These are phyloP conservation scores for Xerocomus nothofagi DNA, from an alignment of 1,284 basidiomycete genomes.

Conservation along the genomic window DNA sequence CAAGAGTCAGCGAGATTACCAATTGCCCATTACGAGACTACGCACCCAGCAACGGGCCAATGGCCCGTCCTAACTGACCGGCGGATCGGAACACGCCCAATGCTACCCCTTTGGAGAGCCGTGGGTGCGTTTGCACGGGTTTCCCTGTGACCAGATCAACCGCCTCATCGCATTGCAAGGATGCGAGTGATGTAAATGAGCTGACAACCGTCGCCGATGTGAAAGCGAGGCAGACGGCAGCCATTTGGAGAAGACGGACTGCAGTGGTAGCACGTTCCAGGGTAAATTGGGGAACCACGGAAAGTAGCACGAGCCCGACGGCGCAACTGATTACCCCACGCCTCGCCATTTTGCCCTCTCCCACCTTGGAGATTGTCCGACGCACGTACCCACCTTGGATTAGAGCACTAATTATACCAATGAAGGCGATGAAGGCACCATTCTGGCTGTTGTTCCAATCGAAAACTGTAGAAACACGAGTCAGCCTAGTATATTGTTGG, in stretches of 20 bases:
- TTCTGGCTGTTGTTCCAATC: constrained; percentile 90
- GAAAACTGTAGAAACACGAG: constrained; percentile 53
- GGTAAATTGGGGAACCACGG: constrained; percentile 62
- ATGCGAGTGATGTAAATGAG: constrained; percentile 82
- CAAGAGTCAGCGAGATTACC: constrained; percentile 4
- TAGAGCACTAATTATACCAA: constrained; percentile 84
- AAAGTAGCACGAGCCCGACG: constrained; percentile 65
- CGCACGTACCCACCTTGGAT: constrained; percentile 92
- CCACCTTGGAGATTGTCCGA: constrained; percentile 64
- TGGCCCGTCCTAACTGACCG: constrained; percentile 86
- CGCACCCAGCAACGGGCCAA: constrained; percentile 82
- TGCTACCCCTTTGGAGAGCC: constrained; percentile 80
- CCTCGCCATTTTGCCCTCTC: constrained; percentile 77
- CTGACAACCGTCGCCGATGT: constrained; percentile 92
- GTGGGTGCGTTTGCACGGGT: constrained; percentile 52
- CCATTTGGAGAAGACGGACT: constrained; percentile 65
- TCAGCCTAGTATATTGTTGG: background rate
- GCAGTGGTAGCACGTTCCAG: constrained; percentile 45
- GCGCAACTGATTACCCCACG: constrained; percentile 75
- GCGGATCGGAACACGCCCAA: constrained; percentile 83
- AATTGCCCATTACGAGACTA: constrained; percentile 11
- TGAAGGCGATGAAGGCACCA: constrained; percentile 81
- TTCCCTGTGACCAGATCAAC: constrained; percentile 60
- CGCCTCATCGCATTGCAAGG: constrained; percentile 79
- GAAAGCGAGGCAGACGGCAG: constrained; percentile 82